Evolutionary conservation across 2,329 filamentous ascomycete species (phyloP).

Genomic region (Ramichloridium luteum): DNA sequence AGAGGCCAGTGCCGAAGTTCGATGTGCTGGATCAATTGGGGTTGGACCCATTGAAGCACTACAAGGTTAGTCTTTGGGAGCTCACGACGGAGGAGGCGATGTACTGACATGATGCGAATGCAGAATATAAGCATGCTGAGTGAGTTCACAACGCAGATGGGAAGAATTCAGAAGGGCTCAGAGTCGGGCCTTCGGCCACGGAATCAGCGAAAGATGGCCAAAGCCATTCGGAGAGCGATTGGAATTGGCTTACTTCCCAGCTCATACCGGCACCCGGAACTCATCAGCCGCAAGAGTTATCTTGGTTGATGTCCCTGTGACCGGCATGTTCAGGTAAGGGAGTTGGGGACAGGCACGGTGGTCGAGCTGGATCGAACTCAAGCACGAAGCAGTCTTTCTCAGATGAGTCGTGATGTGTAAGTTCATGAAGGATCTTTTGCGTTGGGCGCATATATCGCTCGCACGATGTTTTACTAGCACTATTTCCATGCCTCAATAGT

Average conservation of each 20-base stretch:
- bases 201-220: constrained; percentile 88
- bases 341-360: too few relatives aligned
- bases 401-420: too few relatives aligned
- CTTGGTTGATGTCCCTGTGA: too few relatives aligned
- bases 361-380: too few relatives aligned
- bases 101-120: background rate
- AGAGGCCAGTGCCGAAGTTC: constrained; percentile 32
- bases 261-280: constrained; percentile 77
- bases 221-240: constrained; percentile 78
- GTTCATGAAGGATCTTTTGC: too few relatives aligned
- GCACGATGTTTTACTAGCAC: too few relatives aligned
- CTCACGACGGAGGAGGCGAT: background rate
- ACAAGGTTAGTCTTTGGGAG: constrained; percentile 53
- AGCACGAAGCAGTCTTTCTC: too few relatives aligned
- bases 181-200: constrained; percentile 71
- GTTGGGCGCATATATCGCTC: too few relatives aligned
- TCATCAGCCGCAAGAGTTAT: too few relatives aligned
- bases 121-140: constrained; percentile 89
- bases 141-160: constrained; percentile 75
- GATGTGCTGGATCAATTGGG: constrained; percentile 74
- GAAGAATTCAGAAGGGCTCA: constrained; percentile 66
- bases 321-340: too few relatives aligned
- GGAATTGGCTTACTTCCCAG: constrained; percentile 73
- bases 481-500: too few relatives aligned
- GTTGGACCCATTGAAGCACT: constrained; percentile 70